A percentile compares a stretch with the other conserved stretches of the same genome.
Conservation (phyloP, 2,329 filamentous ascomycete genomes). For the Cordyceps pruinosa region DNA sequence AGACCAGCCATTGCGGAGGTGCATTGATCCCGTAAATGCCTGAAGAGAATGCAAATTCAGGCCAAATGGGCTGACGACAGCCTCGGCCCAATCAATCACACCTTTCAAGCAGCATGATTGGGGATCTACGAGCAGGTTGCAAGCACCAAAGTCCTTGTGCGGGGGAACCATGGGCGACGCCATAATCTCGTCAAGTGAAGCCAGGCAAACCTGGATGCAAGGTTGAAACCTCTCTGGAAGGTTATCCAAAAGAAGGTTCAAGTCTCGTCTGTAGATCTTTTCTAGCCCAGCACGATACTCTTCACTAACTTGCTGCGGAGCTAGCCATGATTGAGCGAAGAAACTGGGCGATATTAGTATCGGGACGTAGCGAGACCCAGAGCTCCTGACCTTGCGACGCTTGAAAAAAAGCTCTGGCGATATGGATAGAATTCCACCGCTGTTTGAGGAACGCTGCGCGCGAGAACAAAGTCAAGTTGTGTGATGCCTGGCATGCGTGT, state of each 20-base stretch:
- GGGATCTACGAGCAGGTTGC: slow-evolving; percentile 35
- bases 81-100: slow-evolving; percentile 37
- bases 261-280: not conserved
- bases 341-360: slow-evolving; percentile 25
- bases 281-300: not conserved
- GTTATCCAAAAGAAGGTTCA: not conserved
- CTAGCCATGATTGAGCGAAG: slow-evolving; percentile 19
- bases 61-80: slow-evolving; percentile 33
- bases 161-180: slow-evolving; percentile 30
- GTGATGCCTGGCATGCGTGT: slow-evolving; percentile 27
- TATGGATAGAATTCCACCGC: slow-evolving; percentile 25
- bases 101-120: slow-evolving; percentile 29
- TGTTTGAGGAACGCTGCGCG: slow-evolving; percentile 27
- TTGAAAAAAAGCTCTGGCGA: slow-evolving; percentile 28
- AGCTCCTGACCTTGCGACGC: slow-evolving; percentile 23
- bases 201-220: not conserved
- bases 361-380: slow-evolving; percentile 26
- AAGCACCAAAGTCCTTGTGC: slow-evolving; percentile 30
- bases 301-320: not conserved
- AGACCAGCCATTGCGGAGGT: slow-evolving; percentile 28
- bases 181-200: not conserved
- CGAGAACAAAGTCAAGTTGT: slow-evolving; percentile 31
- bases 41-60: slow-evolving; percentile 31
- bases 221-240: not conserved
- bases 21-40: slow-evolving; percentile 26